A percentile compares a stretch with the other conserved stretches of the same genome.
Conservation (phyloP, 192 early-diverging fungal species). For the Thamnidium elegans region DNA sequence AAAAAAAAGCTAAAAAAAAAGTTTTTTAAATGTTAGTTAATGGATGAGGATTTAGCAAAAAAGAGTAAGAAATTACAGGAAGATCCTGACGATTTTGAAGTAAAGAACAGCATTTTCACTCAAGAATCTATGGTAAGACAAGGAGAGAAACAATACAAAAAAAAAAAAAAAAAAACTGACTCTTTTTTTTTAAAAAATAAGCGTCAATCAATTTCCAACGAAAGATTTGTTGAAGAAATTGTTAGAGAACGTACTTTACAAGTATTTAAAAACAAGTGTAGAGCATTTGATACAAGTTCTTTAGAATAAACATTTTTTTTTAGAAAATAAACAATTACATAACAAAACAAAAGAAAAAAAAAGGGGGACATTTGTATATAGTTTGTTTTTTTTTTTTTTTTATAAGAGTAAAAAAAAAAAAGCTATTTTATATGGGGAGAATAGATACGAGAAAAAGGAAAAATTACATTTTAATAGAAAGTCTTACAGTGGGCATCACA, state of each 20-base stretch:
- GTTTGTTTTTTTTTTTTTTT: too few relatives aligned
- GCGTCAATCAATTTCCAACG: conserved; percentile 66
- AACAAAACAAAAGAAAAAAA: too few relatives aligned
- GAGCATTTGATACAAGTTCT: conserved; percentile 45
- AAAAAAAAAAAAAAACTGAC: neutral
- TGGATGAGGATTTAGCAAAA: conserved; percentile 42
- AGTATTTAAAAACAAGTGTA: conserved; percentile 68
- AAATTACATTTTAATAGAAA: conserved; percentile 50
- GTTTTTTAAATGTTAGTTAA: conserved; percentile 19
- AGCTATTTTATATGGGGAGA: neutral
- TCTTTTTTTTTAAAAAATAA: conserved; percentile 24
- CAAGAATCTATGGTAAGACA: conserved; percentile 58
- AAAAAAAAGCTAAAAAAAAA: neutral
- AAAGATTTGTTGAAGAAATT: conserved; percentile 69
- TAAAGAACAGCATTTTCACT: conserved; percentile 50
- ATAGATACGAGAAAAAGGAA: neutral
- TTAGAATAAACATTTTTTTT: conserved; percentile 13
- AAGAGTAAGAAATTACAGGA: conserved; percentile 51
- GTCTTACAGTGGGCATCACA: conserved; percentile 72
- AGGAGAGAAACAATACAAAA: neutral
- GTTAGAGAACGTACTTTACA: conserved; percentile 63
- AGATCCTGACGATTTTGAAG: conserved; percentile 53
- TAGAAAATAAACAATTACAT: too few relatives aligned
- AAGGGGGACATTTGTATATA: too few relatives aligned
- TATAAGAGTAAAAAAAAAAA: too few relatives aligned